Conservation (phyloP, 2,329 filamentous ascomycete genomes). For the Fragosphaeria purpurea region DNA sequence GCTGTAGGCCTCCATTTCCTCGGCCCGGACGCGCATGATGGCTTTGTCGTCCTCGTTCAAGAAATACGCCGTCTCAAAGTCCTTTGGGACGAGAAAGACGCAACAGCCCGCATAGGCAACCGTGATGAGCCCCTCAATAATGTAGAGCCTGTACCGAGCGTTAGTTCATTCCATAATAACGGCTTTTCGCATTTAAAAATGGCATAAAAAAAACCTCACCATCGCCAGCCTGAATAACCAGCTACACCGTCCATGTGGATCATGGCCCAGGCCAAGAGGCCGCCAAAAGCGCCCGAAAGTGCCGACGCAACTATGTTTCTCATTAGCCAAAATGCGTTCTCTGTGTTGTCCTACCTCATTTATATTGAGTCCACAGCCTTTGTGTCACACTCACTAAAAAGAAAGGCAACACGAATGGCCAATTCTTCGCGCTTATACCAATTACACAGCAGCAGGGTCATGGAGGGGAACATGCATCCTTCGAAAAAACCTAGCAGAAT, state of each 20-base stretch:
- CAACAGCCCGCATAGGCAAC: conserved; percentile 12
- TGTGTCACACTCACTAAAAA: conserved; percentile 19
- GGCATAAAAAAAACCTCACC: not conserved
- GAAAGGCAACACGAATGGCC: conserved; percentile 17
- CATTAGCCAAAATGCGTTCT: too few relatives aligned
- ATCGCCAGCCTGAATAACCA: conserved; percentile 19
- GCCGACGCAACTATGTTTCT: too few relatives aligned
- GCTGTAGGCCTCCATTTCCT: conserved; percentile 16
- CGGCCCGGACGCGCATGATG: conserved; percentile 14
- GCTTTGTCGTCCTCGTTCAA: conserved; percentile 13
- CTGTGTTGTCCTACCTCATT: too few relatives aligned
- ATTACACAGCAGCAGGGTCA: conserved; percentile 19
- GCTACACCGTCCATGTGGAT: conserved; percentile 19
- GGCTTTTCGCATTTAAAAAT: too few relatives aligned
- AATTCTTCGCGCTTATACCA: conserved; percentile 24
- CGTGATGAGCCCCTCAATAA: conserved; percentile 15
- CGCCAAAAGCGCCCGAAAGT: conserved; percentile 15
- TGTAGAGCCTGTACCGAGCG: conserved; percentile 10
- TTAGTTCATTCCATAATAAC: not conserved
- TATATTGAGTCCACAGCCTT: conserved; percentile 5
- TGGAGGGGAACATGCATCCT: conserved; percentile 20
- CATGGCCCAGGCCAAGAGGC: conserved; percentile 17
- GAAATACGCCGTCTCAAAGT: conserved; percentile 15
- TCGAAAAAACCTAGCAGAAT: conserved; percentile 25
- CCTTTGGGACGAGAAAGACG: conserved; percentile 12